These are phyloP conservation scores for Trametes meyenii DNA, from an alignment of 768 basidiomycete species.

Conservation along the genomic window DNA sequence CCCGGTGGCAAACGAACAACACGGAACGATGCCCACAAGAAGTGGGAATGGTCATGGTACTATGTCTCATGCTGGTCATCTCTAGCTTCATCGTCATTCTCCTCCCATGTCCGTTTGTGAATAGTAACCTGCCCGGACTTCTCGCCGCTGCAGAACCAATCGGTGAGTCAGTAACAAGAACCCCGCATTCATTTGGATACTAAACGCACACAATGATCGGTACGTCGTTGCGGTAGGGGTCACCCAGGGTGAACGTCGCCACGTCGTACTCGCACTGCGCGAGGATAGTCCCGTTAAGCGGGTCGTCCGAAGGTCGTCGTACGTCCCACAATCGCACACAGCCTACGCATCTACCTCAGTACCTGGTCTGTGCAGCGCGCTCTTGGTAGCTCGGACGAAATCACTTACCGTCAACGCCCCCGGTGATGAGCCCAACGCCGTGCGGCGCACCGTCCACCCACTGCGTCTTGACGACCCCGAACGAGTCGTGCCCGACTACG, in stretches of 20 bases:
- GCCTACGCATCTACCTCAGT: slow-evolving; percentile 43
- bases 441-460: slow-evolving; percentile 51
- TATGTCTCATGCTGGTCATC: background rate
- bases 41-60: background rate
- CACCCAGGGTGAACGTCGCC: slow-evolving; percentile 60
- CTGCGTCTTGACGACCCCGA: slow-evolving; percentile 52
- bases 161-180: background rate
- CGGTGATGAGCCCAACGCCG: slow-evolving; percentile 57
- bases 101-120: background rate
- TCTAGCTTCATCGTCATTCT: background rate
- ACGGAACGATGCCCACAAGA: background rate
- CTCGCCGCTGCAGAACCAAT: slow-evolving; percentile 9
- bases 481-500: slow-evolving; percentile 30
- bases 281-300: slow-evolving; percentile 49
- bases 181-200: background rate
- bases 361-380: background rate
- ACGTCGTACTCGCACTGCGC: slow-evolving; percentile 61
- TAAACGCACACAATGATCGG: slow-evolving; percentile 60
- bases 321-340: slow-evolving; percentile 73
- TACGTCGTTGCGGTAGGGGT: slow-evolving; percentile 52
- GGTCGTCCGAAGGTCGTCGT: slow-evolving; percentile 39
- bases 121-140: slow-evolving; percentile 23
- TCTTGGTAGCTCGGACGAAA: background rate
- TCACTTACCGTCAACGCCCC: slow-evolving; percentile 63
- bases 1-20: background rate